phyloP scores from a whole-genome alignment of 1,139 yeast genomes.

The Kodamaea anthophila region DNA sequence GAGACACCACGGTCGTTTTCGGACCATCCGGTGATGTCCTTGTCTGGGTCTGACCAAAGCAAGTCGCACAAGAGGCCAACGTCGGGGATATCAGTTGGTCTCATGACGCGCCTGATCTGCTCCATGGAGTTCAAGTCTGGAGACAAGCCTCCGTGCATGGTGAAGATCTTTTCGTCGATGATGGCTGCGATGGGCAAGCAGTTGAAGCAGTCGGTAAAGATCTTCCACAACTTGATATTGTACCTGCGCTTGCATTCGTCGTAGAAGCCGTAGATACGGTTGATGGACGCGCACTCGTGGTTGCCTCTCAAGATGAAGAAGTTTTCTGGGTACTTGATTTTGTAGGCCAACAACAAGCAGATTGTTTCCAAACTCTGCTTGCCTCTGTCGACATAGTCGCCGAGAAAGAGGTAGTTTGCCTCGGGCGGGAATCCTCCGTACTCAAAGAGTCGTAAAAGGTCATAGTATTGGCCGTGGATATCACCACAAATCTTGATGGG shows the following conservation, averaged over 20 bases:
- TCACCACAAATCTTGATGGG: slow-evolving; percentile 96
- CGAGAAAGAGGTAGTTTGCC: slow-evolving; percentile 88
- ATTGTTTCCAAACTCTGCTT: slow-evolving; percentile 94
- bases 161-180: slow-evolving; percentile 93
- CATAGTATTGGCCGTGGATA: slow-evolving; percentile 97
- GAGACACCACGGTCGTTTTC: slow-evolving; percentile 98
- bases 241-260: slow-evolving; percentile 97
- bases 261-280: slow-evolving; percentile 94
- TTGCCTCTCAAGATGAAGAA: slow-evolving; percentile 92
- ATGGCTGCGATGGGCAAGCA: slow-evolving; percentile 98
- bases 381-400: slow-evolving; percentile 98
- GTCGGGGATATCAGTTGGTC: slow-evolving; percentile 98
- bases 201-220: slow-evolving; percentile 96
- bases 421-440: slow-evolving; percentile 99
- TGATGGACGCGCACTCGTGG: slow-evolving; percentile 96
- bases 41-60: slow-evolving; percentile 97
- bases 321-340: slow-evolving; percentile 95
- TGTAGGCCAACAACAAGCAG: slow-evolving; percentile 86
- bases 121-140: slow-evolving; percentile 97
- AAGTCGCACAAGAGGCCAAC: slow-evolving; percentile 92
- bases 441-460: slow-evolving; percentile 88
- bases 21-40: slow-evolving; percentile 96
- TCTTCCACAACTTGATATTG: slow-evolving; percentile 95
- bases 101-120: slow-evolving; percentile 95
- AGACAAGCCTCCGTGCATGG: slow-evolving; percentile 98